A percentile compares a stretch with the other conserved stretches of the same genome.
Evolutionary conservation across 139 green algal genomes (phyloP).

Genomic region (Coccomyxa sp.): DNA sequence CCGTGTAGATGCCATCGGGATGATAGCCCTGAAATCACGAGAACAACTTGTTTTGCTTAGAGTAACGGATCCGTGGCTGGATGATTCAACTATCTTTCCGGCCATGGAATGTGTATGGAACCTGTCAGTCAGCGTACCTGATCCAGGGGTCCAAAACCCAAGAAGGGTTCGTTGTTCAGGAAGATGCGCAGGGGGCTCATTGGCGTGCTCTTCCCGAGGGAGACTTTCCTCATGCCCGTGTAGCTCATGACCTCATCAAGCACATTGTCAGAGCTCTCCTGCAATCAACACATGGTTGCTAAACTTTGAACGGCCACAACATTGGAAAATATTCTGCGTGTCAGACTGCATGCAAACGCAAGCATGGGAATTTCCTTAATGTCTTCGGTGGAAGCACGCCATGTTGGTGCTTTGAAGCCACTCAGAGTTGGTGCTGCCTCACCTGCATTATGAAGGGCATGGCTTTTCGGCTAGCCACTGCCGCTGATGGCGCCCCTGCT

Average conservation of each 20-base stretch:
- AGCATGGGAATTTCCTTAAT: no score
- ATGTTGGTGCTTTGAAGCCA: no score
- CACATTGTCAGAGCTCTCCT: no score
- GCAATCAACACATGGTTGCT: no score
- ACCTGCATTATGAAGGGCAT: no score
- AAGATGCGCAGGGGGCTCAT: neutral
- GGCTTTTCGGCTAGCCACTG: no score
- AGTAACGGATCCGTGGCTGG: neutral
- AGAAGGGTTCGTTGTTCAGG: constrained; percentile 14
- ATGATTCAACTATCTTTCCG: neutral
- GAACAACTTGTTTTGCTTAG: neutral
- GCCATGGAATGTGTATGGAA: neutral
- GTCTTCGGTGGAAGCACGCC: no score
- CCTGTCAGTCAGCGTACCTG: neutral
- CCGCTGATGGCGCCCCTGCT: no score
- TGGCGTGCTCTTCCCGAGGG: neutral
- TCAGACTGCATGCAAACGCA: no score
- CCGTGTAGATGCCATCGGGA: constrained; percentile 20
- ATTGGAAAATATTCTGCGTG: no score
- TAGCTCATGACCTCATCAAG: neutral
- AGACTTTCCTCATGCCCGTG: constrained; percentile 23
- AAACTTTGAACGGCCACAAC: no score
- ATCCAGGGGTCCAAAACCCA: constrained; percentile 21
- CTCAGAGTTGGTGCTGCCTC: no score
- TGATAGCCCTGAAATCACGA: constrained; percentile 8